Percentiles rank a stretch among this genome's conserved stretches.
These are phyloP conservation scores for Barnettozyma siamensis DNA, from an alignment of 805 yeast species.

Conservation along the genomic window DNA sequence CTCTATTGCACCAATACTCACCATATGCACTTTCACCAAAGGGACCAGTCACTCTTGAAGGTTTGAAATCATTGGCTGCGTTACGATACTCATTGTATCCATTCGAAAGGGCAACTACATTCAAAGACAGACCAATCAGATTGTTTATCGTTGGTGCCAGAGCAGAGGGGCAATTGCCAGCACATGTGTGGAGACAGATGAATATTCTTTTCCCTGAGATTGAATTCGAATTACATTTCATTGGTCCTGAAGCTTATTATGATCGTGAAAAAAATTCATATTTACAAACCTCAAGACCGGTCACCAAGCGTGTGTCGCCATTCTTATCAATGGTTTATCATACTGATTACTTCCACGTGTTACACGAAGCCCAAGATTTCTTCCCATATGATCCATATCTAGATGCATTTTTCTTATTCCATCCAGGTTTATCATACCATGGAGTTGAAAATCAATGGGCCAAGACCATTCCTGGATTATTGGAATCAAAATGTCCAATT, in stretches of 20 bases:
- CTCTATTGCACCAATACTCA: constrained; percentile 75
- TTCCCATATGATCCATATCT: constrained; percentile 97
- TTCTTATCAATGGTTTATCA: constrained; percentile 72
- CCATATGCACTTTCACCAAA: constrained; percentile 79
- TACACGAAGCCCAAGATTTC: constrained; percentile 88
- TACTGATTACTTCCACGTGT: constrained; percentile 85
- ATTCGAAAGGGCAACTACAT: constrained; percentile 42
- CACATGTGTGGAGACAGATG: constrained; percentile 92
- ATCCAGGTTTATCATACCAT: constrained; percentile 87
- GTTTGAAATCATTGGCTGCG: constrained; percentile 90
- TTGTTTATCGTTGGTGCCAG: constrained; percentile 87
- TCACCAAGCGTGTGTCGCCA: constrained; percentile 67
- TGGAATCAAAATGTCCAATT: constrained; percentile 90
- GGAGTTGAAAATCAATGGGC: constrained; percentile 79
- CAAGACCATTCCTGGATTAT: constrained; percentile 74
- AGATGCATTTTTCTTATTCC: constrained; percentile 90
- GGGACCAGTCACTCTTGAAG: constrained; percentile 88
- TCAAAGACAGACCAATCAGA: constrained; percentile 85
- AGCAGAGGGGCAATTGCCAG: constrained; percentile 90
- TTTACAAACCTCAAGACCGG: constrained; percentile 53
- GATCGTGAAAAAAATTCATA: constrained; percentile 66
- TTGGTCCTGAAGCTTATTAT: constrained; percentile 88
- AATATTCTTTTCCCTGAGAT: constrained; percentile 79
- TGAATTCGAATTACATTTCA: constrained; percentile 79
- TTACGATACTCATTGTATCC: constrained; percentile 87